Conservation (phyloP, 2,329 filamentous ascomycete genomes). For the Aureobasidium sp. region DNA sequence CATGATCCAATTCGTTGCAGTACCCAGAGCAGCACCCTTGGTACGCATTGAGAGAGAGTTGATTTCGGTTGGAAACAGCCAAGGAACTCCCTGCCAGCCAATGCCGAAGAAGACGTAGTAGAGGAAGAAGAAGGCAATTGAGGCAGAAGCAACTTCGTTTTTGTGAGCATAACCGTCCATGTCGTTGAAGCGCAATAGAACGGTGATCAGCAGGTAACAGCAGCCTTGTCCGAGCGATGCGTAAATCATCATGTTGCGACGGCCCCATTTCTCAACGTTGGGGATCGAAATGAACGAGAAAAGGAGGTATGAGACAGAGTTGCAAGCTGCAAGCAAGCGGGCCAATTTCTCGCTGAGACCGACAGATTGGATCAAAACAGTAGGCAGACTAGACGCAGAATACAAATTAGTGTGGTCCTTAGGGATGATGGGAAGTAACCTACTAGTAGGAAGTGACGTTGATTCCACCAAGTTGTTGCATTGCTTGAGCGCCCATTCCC, state of each 20-base stretch:
- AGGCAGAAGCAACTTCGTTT: constrained; percentile 32
- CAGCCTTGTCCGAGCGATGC: constrained; percentile 46
- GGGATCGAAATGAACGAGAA: constrained; percentile 42
- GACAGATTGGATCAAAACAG: constrained; percentile 52
- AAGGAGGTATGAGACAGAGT: constrained; percentile 43
- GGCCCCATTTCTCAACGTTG: constrained; percentile 46
- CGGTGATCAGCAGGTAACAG: constrained; percentile 46
- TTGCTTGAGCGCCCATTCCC: constrained; percentile 46
- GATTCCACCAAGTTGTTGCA: constrained; percentile 35
- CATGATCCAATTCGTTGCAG: constrained; percentile 46
- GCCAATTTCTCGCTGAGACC: constrained; percentile 46
- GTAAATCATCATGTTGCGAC: constrained; percentile 54
- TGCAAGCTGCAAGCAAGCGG: constrained; percentile 51
- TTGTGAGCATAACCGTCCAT: constrained; percentile 22
- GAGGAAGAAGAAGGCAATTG: constrained; percentile 46
- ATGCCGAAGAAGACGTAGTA: constrained; percentile 50
- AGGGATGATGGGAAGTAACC: not conserved
- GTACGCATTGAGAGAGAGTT: constrained; percentile 44
- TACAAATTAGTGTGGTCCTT: not conserved
- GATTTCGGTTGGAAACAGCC: constrained; percentile 38
- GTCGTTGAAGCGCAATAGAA: constrained; percentile 40
- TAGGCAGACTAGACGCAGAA: constrained; percentile 35
- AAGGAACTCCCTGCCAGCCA: constrained; percentile 38
- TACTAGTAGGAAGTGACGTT: constrained; percentile 41
- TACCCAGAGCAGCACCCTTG: constrained; percentile 43